A percentile compares a stretch with the other conserved stretches of the same genome.
phyloP scores from a whole-genome alignment of 2,329 filamentous ascomycete genomes.

The Sclerotinia glacialis region DNA sequence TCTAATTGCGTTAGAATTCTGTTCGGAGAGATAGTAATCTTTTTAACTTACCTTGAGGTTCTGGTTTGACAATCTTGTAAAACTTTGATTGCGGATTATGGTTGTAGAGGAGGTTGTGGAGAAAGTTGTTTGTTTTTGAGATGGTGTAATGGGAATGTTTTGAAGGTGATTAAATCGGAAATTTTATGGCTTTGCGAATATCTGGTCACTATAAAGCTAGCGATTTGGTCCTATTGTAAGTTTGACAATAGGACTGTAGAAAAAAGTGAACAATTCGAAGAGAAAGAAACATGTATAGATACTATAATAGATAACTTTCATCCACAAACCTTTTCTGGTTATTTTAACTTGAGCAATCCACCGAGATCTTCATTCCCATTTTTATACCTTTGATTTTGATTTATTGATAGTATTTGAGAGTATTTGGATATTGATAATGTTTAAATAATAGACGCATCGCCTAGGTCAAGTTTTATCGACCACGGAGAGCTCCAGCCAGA shows the following conservation, averaged over 20 bases:
- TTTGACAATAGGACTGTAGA: neutral
- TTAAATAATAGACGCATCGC: no score
- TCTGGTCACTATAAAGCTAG: neutral
- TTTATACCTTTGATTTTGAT: no score
- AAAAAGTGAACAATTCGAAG: no score
- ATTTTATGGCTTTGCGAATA: neutral
- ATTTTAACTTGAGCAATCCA: no score
- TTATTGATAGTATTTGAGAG: no score
- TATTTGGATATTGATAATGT: no score
- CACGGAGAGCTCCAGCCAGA: no score
- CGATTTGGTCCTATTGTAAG: neutral
- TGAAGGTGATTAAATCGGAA: neutral
- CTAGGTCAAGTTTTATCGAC: no score
- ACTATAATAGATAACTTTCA: no score
- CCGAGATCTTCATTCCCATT: no score
- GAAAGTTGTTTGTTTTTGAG: neutral
- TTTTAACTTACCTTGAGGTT: neutral
- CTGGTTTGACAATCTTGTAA: neutral
- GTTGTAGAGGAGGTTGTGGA: neutral
- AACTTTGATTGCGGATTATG: neutral
- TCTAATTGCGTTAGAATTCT: neutral
- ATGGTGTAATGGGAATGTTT: accelerated
- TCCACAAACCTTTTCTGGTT: no score
- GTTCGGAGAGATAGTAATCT: neutral
- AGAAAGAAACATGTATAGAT: no score